Percentiles rank a stretch among this genome's conserved stretches.
These are phyloP conservation scores for Globisporangium irregulare DNA, from an alignment of 352 stramenopile genomes.

Conservation along the genomic window DNA sequence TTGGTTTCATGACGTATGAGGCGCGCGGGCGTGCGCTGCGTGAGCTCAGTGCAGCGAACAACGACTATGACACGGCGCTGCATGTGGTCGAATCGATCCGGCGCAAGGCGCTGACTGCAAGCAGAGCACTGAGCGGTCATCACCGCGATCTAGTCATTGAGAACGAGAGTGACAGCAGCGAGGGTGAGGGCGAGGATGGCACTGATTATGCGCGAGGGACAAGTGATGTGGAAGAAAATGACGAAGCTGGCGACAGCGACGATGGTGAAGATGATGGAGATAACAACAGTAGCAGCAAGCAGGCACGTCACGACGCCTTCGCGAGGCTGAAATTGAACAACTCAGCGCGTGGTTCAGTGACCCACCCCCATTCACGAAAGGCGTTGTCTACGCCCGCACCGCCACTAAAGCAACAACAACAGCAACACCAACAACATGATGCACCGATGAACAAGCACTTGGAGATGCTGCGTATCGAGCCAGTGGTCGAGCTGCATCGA, in stretches of 20 bases:
- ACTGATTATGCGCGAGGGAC: neutral
- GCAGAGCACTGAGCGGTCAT: neutral
- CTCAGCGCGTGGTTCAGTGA: neutral
- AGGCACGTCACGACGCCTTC: neutral
- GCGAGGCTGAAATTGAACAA: neutral
- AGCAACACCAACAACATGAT: neutral
- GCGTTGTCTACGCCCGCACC: neutral
- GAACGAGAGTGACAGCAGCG: neutral
- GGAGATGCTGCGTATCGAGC: conserved; percentile 13
- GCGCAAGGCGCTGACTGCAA: conserved; percentile 16
- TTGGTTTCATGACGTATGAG: conserved; percentile 7
- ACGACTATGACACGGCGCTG: conserved; percentile 21
- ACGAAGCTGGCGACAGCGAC: neutral
- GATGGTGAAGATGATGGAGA: neutral
- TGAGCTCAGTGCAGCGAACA: neutral
- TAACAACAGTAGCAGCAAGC: conserved; percentile 2
- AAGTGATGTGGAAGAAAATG: neutral
- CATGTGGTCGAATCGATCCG: conserved; percentile 20
- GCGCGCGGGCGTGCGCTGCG: neutral
- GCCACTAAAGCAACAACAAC: neutral
- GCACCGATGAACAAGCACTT: neutral
- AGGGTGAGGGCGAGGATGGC: neutral
- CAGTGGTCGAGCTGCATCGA: conserved; percentile 41
- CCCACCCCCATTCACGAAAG: neutral
- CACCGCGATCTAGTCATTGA: neutral